These are phyloP conservation scores for Microcera coccophila DNA, from an alignment of 2,329 filamentous ascomycete genomes.

Conservation along the genomic window DNA sequence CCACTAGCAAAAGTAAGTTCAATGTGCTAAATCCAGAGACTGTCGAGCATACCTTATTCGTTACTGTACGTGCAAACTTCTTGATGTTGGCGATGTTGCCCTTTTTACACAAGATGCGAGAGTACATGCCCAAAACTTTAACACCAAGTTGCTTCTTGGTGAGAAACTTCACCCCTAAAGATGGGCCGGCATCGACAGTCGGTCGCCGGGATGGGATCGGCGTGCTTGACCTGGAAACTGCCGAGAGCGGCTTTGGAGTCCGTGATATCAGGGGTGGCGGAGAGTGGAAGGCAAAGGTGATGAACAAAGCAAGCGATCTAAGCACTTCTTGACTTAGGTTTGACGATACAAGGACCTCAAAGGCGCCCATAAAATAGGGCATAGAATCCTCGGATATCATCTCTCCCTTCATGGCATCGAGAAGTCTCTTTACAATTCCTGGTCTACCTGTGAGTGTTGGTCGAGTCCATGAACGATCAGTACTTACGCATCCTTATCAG, in stretches of 20 bases:
- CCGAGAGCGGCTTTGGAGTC: conserved; percentile 46
- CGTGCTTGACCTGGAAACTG: conserved; percentile 39
- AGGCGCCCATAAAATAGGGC: conserved; percentile 71
- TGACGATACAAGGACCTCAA: conserved; percentile 74
- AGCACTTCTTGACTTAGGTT: conserved; percentile 82
- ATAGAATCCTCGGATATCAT: conserved; percentile 68
- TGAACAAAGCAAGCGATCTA: conserved; percentile 81
- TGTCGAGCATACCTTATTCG: conserved; percentile 68
- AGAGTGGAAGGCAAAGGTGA: conserved; percentile 83
- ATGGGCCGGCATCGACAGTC: conserved; percentile 35
- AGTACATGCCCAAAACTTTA: conserved; percentile 72
- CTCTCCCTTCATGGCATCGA: conserved; percentile 88
- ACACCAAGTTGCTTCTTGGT: conserved; percentile 69
- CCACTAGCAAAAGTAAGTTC: conserved; percentile 56
- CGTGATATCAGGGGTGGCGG: conserved; percentile 46
- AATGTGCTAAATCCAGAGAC: background rate
- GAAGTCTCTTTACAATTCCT: conserved; percentile 85
- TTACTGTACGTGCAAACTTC: conserved; percentile 91
- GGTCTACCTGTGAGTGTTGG: conserved; percentile 15
- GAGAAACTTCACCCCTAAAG: conserved; percentile 36
- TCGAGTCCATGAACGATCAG: conserved; percentile 4
- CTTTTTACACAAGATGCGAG: conserved; percentile 71
- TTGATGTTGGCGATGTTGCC: conserved; percentile 65
- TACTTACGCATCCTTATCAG: conserved; percentile 82
- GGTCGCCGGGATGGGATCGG: conserved; percentile 37